Conservation (phyloP, 2,329 filamentous ascomycete genomes). For the Diaporthe citri region DNA sequence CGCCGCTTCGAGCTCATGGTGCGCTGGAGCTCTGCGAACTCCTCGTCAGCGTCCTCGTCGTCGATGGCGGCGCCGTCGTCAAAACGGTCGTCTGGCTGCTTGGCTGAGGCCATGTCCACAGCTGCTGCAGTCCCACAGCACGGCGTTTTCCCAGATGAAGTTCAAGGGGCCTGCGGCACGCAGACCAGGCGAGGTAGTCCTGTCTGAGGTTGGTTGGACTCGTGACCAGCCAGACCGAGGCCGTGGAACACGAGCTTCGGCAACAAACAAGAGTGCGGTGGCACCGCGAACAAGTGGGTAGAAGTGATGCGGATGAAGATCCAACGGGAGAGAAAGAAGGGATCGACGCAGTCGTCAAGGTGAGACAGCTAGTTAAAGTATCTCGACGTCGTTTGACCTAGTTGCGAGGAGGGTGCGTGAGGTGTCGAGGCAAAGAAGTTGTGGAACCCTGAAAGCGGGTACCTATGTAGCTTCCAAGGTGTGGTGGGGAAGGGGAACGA, state of each 20-base stretch:
- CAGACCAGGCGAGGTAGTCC: not conserved
- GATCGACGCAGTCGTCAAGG: conserved; percentile 13
- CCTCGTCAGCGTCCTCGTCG: conserved; percentile 48
- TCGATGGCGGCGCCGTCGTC: conserved; percentile 46
- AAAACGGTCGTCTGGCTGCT: conserved; percentile 19
- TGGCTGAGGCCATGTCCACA: conserved; percentile 1
- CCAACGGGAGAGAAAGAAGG: not conserved
- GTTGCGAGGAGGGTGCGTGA: conserved; percentile 26
- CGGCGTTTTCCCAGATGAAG: not conserved
- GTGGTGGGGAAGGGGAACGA: conserved; percentile 35
- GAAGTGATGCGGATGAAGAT: not conserved
- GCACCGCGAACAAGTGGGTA: not conserved
- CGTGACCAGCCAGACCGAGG: conserved; percentile 27
- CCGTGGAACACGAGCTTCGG: conserved; percentile 20
- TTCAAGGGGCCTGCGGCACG: not conserved
- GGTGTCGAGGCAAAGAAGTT: conserved; percentile 29
- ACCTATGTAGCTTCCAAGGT: conserved; percentile 31
- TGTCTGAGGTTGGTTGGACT: conserved; percentile 12
- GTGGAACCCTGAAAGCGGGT: conserved; percentile 37
- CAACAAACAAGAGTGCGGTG: not conserved
- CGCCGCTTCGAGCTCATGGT: conserved; percentile 56
- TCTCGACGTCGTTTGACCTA: conserved; percentile 37
- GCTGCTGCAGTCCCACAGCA: conserved; percentile 16
- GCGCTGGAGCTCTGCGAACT: conserved; percentile 52
- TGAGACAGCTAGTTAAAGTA: conserved; percentile 31